Evolutionary conservation across 495 filamentous ascomycete species (phyloP), one percentile per base, ranked within the genome.

Genomic region (Ramalina peruviana): DNA sequence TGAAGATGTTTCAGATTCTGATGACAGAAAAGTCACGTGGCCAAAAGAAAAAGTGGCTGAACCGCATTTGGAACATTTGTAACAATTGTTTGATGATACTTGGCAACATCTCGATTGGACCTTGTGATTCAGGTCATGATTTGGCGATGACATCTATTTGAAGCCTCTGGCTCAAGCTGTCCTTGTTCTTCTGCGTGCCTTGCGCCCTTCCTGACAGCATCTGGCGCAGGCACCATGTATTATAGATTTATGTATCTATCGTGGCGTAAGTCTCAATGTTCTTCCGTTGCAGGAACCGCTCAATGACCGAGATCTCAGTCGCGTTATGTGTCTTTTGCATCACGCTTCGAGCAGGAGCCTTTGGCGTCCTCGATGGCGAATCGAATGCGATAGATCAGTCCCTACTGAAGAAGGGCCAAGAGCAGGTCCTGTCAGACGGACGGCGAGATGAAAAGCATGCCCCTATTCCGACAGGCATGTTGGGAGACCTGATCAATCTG

Each of bases 271-370:
- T 17, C 30, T 33, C 30, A 36, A 16, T 16, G n/a, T 27, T 36
- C 17, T 37, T 15, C n/a, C 4, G 19, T 19, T 23, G 11, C 16
- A 7, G 11, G 45, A 11, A 1, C 3, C n/a, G 6, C 9, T 17
- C 6, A 36, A 27, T 48, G 45, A 48, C n/a, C 3, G 10, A 15
- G n/a, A 17, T n/a, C 6, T 33, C 40, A 56, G 54, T 53, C 10
- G 37, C 54, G n/a, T 19, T 53, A 56, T 56, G 44, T 19, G 15
- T 49, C 12, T 53, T 56, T 13, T 41, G 6, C 21, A 37, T 50
- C 11, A 49, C 46, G 0, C 46, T 49, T 7, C 45, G 36, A 17
- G 54, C 37, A 20, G 46, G 40, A 19, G 41, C 43, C 16, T 17
- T 53, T 6, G 16, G 33, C 17, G 17, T 44, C 26, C 23, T 42